Conservation (phyloP, 140 eudicot genomes). For the Bidens hawaiensis region DNA sequence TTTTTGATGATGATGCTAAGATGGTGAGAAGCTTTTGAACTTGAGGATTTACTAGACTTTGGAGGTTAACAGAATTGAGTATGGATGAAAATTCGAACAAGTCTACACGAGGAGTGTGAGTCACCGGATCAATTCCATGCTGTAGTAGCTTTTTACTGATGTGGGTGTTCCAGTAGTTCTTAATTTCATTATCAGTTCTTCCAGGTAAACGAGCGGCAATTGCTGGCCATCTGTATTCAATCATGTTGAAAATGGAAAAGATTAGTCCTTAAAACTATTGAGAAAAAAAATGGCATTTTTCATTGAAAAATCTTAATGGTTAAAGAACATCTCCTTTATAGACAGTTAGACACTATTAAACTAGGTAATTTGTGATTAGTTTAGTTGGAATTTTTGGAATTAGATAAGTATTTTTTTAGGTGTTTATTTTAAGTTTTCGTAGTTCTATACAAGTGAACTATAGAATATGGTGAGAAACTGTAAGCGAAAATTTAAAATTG, state of each 20-base stretch:
- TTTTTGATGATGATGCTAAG: constrained; percentile 35
- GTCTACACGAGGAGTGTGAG: constrained; percentile 76
- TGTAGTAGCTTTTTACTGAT: constrained; percentile 59
- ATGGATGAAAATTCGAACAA: constrained; percentile 59
- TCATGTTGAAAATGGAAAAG: background rate
- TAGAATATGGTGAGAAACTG: too few relatives aligned
- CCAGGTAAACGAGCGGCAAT: constrained; percentile 43
- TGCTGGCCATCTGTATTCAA: constrained; percentile 33
- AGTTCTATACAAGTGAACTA: too few relatives aligned
- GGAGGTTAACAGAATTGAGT: constrained; percentile 58
- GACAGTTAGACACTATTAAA: background rate
- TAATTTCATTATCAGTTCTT: constrained; percentile 61
- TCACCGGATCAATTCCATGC: constrained; percentile 74
- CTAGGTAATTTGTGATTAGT: too few relatives aligned
- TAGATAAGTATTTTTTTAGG: too few relatives aligned
- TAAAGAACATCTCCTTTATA: background rate
- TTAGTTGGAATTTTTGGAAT: too few relatives aligned
- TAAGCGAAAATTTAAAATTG: too few relatives aligned
- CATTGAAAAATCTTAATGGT: background rate
- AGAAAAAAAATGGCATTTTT: background rate
- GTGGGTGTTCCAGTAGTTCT: constrained; percentile 85
- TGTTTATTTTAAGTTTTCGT: too few relatives aligned
- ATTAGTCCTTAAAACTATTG: background rate
- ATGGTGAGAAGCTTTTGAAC: constrained; percentile 50
- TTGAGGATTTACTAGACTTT: constrained; percentile 65